Evolutionary conservation across 768 basidiomycete genomes (phyloP).

Genomic region (Hygrocybe punicea): DNA sequence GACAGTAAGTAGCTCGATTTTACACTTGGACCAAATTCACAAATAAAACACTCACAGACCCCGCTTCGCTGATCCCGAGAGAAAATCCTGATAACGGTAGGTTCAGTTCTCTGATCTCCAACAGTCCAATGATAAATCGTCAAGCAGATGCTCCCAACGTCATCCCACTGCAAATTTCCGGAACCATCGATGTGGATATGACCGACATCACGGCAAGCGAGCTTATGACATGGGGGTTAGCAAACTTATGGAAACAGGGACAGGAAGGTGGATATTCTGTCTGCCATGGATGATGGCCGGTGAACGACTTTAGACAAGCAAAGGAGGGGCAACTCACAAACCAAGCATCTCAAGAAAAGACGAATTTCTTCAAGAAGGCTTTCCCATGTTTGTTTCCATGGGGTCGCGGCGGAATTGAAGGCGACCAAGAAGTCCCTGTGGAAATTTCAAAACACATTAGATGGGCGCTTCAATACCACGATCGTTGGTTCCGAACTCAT

Average conservation of each 20-base stretch:
- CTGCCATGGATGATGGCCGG: constrained; percentile 18
- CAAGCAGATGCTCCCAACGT: constrained; percentile 29
- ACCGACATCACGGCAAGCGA: constrained; percentile 17
- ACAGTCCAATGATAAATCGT: background rate
- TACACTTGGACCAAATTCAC: too few species aligned
- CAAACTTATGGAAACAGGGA: constrained; percentile 12
- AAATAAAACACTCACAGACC: too few species aligned
- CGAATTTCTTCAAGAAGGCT: constrained; percentile 18
- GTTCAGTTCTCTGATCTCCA: background rate
- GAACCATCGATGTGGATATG: constrained; percentile 28
- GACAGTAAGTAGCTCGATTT: too few species aligned
- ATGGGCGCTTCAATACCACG: constrained; percentile 30
- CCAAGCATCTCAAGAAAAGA: too few species aligned
- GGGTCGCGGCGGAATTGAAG: constrained; percentile 32
- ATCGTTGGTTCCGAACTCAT: constrained; percentile 31
- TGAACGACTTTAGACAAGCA: constrained; percentile 28
- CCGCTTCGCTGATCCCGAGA: too few species aligned
- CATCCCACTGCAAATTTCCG: constrained; percentile 26
- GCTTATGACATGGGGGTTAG: constrained; percentile 24
- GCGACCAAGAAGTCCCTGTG: background rate
- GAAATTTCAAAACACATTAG: constrained; percentile 22
- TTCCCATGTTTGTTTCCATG: constrained; percentile 32
- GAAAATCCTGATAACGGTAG: background rate
- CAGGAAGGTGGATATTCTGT: constrained; percentile 25
- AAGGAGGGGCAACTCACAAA: constrained; percentile 10